A percentile compares a stretch with the other conserved stretches of the same genome.
phyloP scores from a whole-genome alignment of 768 basidiomycete genomes.

The Kwoniella heveanensis region DNA sequence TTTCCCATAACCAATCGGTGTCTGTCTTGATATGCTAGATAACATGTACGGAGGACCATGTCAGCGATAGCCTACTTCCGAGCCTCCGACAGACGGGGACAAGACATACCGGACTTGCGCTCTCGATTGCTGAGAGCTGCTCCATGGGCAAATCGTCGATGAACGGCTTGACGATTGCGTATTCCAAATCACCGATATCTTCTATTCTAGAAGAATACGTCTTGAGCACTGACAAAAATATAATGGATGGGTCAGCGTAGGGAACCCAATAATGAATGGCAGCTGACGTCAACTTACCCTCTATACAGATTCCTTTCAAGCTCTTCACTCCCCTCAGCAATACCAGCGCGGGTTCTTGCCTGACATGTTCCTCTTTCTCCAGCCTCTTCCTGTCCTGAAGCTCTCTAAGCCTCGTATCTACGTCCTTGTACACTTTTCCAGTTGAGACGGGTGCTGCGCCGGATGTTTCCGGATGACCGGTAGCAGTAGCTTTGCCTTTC shows the following conservation, averaged over 20 bases:
- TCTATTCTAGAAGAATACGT: slow-evolving; percentile 32
- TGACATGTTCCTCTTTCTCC: slow-evolving; percentile 6
- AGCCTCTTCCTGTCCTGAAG: slow-evolving; percentile 17
- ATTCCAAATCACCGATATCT: slow-evolving; percentile 45
- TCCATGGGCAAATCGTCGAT: slow-evolving; percentile 39
- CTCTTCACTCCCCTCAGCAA: slow-evolving; percentile 19
- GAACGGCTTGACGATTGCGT: slow-evolving; percentile 31
- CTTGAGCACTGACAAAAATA: slow-evolving; percentile 32
- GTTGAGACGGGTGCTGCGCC: neutral
- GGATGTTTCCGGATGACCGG: neutral
- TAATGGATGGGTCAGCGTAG: too few species aligned
- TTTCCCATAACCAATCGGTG: slow-evolving; percentile 50
- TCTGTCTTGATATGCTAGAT: slow-evolving; percentile 43
- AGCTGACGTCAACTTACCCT: slow-evolving; percentile 24
- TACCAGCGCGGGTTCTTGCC: neutral
- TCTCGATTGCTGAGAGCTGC: slow-evolving; percentile 39
- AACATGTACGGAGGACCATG: neutral
- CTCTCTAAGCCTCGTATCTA: slow-evolving; percentile 17
- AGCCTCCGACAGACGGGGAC: too few species aligned
- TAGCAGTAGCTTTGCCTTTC: too few species aligned
- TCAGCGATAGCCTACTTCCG: neutral
- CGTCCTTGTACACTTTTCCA: slow-evolving; percentile 16
- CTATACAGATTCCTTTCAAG: slow-evolving; percentile 30
- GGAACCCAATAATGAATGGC: too few species aligned
- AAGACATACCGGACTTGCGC: slow-evolving; percentile 37